Evolutionary conservation across 2,329 filamentous ascomycete species (phyloP).

Genomic region (Bimuria novae-zelandiae): DNA sequence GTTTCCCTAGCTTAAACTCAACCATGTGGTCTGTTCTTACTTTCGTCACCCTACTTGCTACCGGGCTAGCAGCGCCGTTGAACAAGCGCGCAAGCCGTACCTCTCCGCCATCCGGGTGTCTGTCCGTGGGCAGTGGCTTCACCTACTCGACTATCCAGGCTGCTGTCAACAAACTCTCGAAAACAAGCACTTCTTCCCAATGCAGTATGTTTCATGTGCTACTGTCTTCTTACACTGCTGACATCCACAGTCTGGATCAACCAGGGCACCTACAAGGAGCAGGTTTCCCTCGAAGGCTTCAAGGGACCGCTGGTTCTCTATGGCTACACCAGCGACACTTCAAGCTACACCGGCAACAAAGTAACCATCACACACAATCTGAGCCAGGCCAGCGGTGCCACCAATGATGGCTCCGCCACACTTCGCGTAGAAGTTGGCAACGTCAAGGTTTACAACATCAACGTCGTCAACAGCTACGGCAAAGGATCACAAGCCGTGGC

Average conservation of each 20-base stretch:
- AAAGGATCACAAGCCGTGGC: constrained; percentile 59
- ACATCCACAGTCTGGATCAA: constrained; percentile 60
- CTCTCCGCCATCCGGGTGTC: constrained; percentile 55
- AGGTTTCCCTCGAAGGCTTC: constrained; percentile 59
- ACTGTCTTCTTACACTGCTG: neutral
- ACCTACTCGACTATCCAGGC: constrained; percentile 58
- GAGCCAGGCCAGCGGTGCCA: constrained; percentile 53
- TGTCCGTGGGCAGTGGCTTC: constrained; percentile 53
- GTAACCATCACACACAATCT: constrained; percentile 59
- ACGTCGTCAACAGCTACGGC: constrained; percentile 54
- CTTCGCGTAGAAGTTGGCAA: constrained; percentile 54
- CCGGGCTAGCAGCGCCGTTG: constrained; percentile 29
- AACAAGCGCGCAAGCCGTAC: constrained; percentile 44
- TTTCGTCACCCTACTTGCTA: constrained; percentile 28
- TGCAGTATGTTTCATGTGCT: constrained; percentile 42
- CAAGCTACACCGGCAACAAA: constrained; percentile 58
- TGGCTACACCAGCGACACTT: constrained; percentile 61
- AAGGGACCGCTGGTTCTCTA: constrained; percentile 59
- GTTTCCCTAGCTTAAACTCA: no score
- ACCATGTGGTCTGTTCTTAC: constrained; percentile 17
- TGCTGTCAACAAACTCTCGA: constrained; percentile 64
- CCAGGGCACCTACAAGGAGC: constrained; percentile 64
- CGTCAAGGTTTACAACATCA: constrained; percentile 67
- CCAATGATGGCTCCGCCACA: constrained; percentile 60
- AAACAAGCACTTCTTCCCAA: constrained; percentile 54